phyloP scores from a whole-genome alignment of 2,329 filamentous ascomycete genomes.

The Lomentospora prolificans region DNA sequence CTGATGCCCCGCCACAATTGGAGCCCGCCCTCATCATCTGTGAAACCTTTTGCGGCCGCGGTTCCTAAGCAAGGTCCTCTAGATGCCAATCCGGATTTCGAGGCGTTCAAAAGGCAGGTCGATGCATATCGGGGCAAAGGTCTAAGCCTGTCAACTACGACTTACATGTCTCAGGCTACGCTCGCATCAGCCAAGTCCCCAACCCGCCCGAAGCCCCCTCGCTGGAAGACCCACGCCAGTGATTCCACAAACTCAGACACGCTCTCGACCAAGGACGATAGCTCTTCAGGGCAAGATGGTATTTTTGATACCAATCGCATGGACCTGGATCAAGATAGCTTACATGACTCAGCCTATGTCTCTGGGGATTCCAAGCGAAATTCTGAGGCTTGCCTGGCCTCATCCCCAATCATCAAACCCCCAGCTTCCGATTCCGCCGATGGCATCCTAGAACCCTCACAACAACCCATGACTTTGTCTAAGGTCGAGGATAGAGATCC shows the following conservation, averaged over 20 bases:
- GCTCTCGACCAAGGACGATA: neutral
- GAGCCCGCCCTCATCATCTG: constrained; percentile 61
- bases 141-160: constrained; percentile 1
- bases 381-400: constrained; percentile 36
- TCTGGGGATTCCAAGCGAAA: constrained; percentile 45
- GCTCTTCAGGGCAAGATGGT: neutral
- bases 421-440: constrained; percentile 32
- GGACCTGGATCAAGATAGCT: constrained; percentile 35
- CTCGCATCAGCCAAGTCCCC: constrained; percentile 16
- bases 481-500: constrained; percentile 41
- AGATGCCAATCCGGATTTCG: constrained; percentile 72
- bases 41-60: constrained; percentile 58
- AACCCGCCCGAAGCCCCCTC: constrained; percentile 30
- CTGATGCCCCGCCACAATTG: constrained; percentile 60
- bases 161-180: neutral
- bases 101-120: constrained; percentile 66
- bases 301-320: constrained; percentile 19
- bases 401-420: constrained; percentile 27
- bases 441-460: constrained; percentile 15
- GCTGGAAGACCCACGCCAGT: constrained; percentile 39
- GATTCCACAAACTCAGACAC: constrained; percentile 22
- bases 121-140: constrained; percentile 43
- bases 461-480: constrained; percentile 21
- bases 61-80: constrained; percentile 61
- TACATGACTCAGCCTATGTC: constrained; percentile 44